Percentiles rank a stretch among this genome's conserved stretches.
Evolutionary conservation across 1,284 basidiomycete genomes (phyloP).

Genomic region (Pulveroboletus sp.): DNA sequence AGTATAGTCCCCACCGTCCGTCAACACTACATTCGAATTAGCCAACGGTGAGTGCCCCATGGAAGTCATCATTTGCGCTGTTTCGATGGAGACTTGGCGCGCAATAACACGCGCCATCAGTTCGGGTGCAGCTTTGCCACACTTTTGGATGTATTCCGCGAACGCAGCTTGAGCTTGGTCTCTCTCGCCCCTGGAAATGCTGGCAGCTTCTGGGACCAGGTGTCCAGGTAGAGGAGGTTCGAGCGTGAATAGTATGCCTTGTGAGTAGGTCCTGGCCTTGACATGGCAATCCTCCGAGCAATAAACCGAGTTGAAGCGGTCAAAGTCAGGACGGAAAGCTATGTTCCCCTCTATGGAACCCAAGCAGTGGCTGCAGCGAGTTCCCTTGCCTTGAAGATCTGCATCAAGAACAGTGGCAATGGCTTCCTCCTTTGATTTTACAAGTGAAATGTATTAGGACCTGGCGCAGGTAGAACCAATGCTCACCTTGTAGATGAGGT

Average conservation of each 20-base stretch:
- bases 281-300: slow-evolving; percentile 68
- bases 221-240: slow-evolving; percentile 58
- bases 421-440: slow-evolving; percentile 56
- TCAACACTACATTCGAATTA: slow-evolving; percentile 42
- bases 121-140: slow-evolving; percentile 44
- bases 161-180: slow-evolving; percentile 56
- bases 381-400: slow-evolving; percentile 62
- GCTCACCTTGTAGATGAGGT: slow-evolving; percentile 69
- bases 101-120: slow-evolving; percentile 70
- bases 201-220: slow-evolving; percentile 37
- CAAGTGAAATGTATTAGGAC: neutral
- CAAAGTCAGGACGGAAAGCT: slow-evolving; percentile 43
- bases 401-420: slow-evolving; percentile 64
- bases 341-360: slow-evolving; percentile 46
- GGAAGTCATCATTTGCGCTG: slow-evolving; percentile 46
- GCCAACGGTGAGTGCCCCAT: slow-evolving; percentile 25
- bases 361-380: slow-evolving; percentile 71
- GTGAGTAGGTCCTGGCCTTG: slow-evolving; percentile 53
- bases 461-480: neutral
- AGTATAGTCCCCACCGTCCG: slow-evolving; percentile 51
- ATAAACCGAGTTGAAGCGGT: slow-evolving; percentile 57
- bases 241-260: slow-evolving; percentile 65
- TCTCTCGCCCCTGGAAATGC: slow-evolving; percentile 41
- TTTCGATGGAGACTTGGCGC: slow-evolving; percentile 64
- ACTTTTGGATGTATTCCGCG: slow-evolving; percentile 48